Evolutionary conservation across 1,139 yeast species (phyloP).

Genomic region (Yamadazyma triangularis): DNA sequence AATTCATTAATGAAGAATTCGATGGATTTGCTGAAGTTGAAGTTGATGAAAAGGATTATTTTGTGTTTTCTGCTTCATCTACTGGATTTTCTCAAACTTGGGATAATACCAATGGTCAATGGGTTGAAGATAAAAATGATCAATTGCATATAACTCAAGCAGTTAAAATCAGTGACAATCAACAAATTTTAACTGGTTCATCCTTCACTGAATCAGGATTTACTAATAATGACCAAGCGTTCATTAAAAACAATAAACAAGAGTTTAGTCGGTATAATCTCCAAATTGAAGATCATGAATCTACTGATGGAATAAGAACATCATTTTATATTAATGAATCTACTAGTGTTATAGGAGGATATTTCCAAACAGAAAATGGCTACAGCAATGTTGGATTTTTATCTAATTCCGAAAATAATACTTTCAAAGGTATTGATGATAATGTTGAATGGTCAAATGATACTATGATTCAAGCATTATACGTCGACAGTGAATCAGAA

Average conservation of each 20-base stretch:
- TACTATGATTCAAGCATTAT: conserved; percentile 36
- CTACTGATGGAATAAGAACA: conserved; percentile 33
- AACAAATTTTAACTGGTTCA: conserved; percentile 37
- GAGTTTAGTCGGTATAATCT: conserved; percentile 21
- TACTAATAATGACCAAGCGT: conserved; percentile 28
- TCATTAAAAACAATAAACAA: conserved; percentile 16
- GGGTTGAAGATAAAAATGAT: conserved; percentile 34
- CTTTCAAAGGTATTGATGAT: conserved; percentile 18
- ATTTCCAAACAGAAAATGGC: conserved; percentile 19
- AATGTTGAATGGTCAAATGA: conserved; percentile 34
- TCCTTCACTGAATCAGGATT: conserved; percentile 36
- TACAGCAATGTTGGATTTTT: conserved; percentile 16
- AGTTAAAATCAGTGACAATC: conserved; percentile 16
- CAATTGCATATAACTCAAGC: conserved; percentile 36
- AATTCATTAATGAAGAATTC: conserved; percentile 17
- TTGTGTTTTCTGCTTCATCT: conserved; percentile 31
- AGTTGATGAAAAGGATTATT: conserved; percentile 30
- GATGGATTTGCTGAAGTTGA: conserved; percentile 33
- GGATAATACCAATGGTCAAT: conserved; percentile 32
- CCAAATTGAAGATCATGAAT: conserved; percentile 12
- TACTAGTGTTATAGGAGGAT: conserved; percentile 50
- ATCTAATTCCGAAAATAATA: conserved; percentile 14
- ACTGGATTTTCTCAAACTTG: conserved; percentile 26
- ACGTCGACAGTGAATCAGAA: conserved; percentile 32
- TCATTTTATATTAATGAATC: conserved; percentile 45